A percentile compares a stretch with the other conserved stretches of the same genome.
Evolutionary conservation across 2,329 filamentous ascomycete genomes (phyloP).

Genomic region (Bertia moriformis): DNA sequence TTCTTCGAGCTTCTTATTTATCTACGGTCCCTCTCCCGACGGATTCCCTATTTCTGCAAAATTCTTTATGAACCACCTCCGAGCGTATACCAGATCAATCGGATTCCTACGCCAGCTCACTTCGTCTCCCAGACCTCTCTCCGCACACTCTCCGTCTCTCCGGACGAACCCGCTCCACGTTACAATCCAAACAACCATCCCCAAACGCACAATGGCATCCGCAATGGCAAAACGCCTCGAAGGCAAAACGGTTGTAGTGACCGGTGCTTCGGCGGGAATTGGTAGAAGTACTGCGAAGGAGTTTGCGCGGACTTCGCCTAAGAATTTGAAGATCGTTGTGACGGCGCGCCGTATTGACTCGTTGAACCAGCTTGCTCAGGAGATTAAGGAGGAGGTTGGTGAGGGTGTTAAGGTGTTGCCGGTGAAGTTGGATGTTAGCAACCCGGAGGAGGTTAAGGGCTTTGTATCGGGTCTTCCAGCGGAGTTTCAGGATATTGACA

Average conservation of each 20-base stretch:
- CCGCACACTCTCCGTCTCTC: background rate
- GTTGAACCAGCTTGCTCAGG: conserved; percentile 59
- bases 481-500: conserved; percentile 72
- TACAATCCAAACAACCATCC: background rate
- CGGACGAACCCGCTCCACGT: background rate
- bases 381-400: conserved; percentile 66
- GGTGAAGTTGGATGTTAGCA: conserved; percentile 76
- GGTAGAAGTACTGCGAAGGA: conserved; percentile 73
- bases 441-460: conserved; percentile 54
- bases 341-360: conserved; percentile 76
- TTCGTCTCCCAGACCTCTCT: no score
- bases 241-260: conserved; percentile 85
- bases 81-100: background rate
- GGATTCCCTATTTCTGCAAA: background rate
- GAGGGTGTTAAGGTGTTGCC: conserved; percentile 69
- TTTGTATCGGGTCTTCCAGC: conserved; percentile 64
- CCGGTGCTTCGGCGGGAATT: conserved; percentile 86
- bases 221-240: conserved; percentile 69
- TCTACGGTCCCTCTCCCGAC: no score
- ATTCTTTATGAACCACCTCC: background rate
- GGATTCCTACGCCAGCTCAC: background rate
- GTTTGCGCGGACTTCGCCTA: conserved; percentile 74
- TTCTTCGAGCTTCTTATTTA: background rate
- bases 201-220: conserved; percentile 38
- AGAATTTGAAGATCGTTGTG: conserved; percentile 68